Evolutionary conservation across 192 early-diverging fungal genomes (phyloP), one percentile per base, ranked within the genome.

Genomic region (Umbelopsis vinacea): DNA sequence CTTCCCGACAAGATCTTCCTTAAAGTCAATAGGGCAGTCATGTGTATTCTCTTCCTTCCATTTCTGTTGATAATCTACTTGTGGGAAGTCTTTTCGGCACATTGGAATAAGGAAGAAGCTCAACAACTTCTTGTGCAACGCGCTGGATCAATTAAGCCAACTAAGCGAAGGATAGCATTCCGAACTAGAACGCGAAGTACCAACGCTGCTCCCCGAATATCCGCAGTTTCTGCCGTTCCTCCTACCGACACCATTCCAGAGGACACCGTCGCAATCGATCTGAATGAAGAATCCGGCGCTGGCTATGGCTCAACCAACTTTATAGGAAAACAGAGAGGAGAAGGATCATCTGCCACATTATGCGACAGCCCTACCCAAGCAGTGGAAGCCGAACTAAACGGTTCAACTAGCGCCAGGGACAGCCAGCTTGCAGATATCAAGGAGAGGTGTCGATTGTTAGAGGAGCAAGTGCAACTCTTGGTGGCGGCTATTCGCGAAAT

Each of bases 11-110:
- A 67, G n/a, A 67, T 72, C 5, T 75, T 74, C 19, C 66, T 71
- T 15, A 67, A 74, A 52, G 21, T 82, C n/a, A 82, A 75, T 46
- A 74, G 77, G 8, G 74, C 52, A 7, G 53, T 82, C 2, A 69
- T 82, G 33, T 69, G 74, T 19, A 35, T 79, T 6, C 70, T 82
- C 46, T 82, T 74, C 52, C 74, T 76, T 35, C 77, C 77, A 24
- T 74, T 79, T 23, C 47, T 82, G 38, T 53, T 79, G 15, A 50
- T 67, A 40, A 82, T 82, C 2, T 82, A 78, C 72, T 21, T 79
- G 14, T 79, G 76, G 67, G 81, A 82, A 48, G 63, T 70, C 0
- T 33, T 80, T 33, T 63, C 57, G 15, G 26, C 17, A 14, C 57
- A 26, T 5, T 37, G 26, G 33, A 63, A 63, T 29, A 63, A 63